These are phyloP conservation scores for Aspergillus tanneri DNA, from an alignment of 2,329 filamentous ascomycete species.

Conservation along the genomic window DNA sequence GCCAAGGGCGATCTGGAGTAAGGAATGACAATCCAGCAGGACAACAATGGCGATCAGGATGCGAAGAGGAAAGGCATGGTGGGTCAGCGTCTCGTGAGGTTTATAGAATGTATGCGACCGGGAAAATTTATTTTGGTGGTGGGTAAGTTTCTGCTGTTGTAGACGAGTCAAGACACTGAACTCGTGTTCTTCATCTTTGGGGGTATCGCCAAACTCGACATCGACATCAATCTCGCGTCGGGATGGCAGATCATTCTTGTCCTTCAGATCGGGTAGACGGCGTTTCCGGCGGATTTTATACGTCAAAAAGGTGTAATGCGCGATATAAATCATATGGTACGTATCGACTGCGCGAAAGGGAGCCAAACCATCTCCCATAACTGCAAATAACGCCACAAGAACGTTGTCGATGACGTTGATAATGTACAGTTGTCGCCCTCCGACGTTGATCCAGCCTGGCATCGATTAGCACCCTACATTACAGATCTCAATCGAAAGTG, in stretches of 20 bases:
- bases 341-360: slow-evolving; percentile 79
- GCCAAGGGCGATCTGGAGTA: slow-evolving; percentile 77
- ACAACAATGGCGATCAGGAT: slow-evolving; percentile 76
- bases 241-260: slow-evolving; percentile 67
- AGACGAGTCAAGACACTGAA: slow-evolving; percentile 62
- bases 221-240: slow-evolving; percentile 44
- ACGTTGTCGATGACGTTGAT: slow-evolving; percentile 71
- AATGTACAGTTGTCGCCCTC: slow-evolving; percentile 66
- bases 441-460: slow-evolving; percentile 75
- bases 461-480: background rate
- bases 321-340: slow-evolving; percentile 83
- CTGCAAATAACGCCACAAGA: slow-evolving; percentile 67
- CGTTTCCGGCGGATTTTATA: slow-evolving; percentile 65
- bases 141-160: slow-evolving; percentile 68
- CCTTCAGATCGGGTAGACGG: slow-evolving; percentile 60
- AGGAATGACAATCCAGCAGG: slow-evolving; percentile 74
- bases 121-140: slow-evolving; percentile 77
- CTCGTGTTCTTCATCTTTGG: slow-evolving; percentile 52
- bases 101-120: slow-evolving; percentile 88
- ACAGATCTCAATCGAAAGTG: background rate
- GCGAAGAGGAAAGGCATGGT: slow-evolving; percentile 73
- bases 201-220: slow-evolving; percentile 44
- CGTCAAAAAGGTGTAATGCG: slow-evolving; percentile 66
- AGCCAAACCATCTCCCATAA: slow-evolving; percentile 68
- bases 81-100: slow-evolving; percentile 79